These are phyloP conservation scores for Zygoascus bituminiphila DNA, from an alignment of 805 yeast genomes.

Conservation along the genomic window DNA sequence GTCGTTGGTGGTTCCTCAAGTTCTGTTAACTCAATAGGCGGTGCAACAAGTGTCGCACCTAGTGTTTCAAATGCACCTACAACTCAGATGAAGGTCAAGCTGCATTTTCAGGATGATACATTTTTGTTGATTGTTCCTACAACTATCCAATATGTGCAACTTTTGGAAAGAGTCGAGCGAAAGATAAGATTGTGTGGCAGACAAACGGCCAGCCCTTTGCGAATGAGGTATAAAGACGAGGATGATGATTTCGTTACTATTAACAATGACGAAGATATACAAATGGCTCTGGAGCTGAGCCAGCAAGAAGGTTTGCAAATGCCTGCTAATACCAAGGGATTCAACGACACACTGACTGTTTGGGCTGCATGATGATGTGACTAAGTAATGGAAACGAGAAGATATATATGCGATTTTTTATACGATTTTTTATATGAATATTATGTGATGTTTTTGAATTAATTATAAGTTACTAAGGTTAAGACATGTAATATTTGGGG, in stretches of 20 bases:
- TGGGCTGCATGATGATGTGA: conserved; percentile 15
- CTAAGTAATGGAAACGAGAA: background rate
- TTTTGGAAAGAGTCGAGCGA: conserved; percentile 50
- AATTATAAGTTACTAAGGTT: conserved; percentile 7
- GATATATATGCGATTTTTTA: background rate
- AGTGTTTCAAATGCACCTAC: conserved; percentile 19
- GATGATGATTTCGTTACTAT: conserved; percentile 89
- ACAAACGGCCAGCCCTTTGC: conserved; percentile 33
- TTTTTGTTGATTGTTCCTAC: conserved; percentile 59
- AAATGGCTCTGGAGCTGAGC: conserved; percentile 57
- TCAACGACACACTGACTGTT: conserved; percentile 12
- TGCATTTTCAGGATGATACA: conserved; percentile 32
- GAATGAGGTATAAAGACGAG: conserved; percentile 81
- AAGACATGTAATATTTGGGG: conserved; percentile 87
- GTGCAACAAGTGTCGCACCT: conserved; percentile 22
- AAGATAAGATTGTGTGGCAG: conserved; percentile 49
- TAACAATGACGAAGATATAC: conserved; percentile 82
- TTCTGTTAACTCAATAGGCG: conserved; percentile 10
- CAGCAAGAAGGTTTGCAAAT: conserved; percentile 8
- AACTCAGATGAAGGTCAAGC: conserved; percentile 28
- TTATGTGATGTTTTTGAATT: background rate
- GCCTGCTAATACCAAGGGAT: conserved; percentile 3
- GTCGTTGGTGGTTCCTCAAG: conserved; percentile 22
- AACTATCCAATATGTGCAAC: conserved; percentile 41
- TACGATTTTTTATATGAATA: background rate